Conservation (phyloP, 1,139 yeast species). For the Pichia sp. region DNA sequence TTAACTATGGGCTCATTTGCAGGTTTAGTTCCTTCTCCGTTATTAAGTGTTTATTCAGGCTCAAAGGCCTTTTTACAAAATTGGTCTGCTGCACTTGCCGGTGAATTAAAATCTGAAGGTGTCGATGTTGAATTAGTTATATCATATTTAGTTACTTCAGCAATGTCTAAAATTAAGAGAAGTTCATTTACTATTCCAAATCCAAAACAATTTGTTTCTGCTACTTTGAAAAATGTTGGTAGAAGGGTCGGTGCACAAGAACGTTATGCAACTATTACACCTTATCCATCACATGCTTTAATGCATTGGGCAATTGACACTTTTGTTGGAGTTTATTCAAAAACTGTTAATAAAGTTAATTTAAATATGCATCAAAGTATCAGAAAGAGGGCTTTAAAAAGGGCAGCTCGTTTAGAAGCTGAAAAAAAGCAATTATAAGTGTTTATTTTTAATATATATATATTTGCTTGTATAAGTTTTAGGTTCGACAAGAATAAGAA, state of each 20-base stretch:
- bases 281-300: slow-evolving; percentile 91
- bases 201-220: slow-evolving; percentile 69
- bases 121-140: slow-evolving; percentile 83
- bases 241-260: slow-evolving; percentile 92
- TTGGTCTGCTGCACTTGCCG: slow-evolving; percentile 89
- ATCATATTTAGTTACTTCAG: slow-evolving; percentile 90
- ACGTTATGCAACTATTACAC: slow-evolving; percentile 79
- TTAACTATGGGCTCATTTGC: slow-evolving; percentile 97
- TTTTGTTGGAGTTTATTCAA: slow-evolving; percentile 76
- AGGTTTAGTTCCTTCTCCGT: slow-evolving; percentile 88
- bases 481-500: background rate
- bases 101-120: slow-evolving; percentile 62
- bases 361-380: slow-evolving; percentile 72
- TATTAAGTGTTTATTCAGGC: slow-evolving; percentile 90
- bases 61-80: slow-evolving; percentile 91
- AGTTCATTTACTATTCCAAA: slow-evolving; percentile 73
- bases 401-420: slow-evolving; percentile 47
- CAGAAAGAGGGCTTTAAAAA: slow-evolving; percentile 75
- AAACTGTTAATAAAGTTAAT: slow-evolving; percentile 62
- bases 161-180: slow-evolving; percentile 90
- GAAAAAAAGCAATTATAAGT: slow-evolving; percentile 11
- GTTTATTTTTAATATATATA: background rate
- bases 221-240: slow-evolving; percentile 66
- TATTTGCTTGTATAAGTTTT: too few relatives aligned
- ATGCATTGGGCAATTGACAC: slow-evolving; percentile 81